phyloP scores from a whole-genome alignment of 1,284 basidiomycete genomes.

The Rugiboletus extremiorientalis region DNA sequence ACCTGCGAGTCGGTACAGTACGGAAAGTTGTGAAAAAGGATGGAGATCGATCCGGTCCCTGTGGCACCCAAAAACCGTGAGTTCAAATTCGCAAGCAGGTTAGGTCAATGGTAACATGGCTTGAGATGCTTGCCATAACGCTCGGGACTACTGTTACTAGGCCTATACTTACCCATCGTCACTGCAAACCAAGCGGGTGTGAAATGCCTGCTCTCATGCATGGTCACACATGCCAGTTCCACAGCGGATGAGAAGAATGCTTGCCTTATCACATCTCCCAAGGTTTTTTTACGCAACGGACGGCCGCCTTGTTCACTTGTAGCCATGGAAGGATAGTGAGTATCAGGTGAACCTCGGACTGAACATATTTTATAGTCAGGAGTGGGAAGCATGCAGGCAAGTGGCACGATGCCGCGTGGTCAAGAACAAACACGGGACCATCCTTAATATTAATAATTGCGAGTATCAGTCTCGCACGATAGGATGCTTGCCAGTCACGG shows the following conservation, averaged over 20 bases:
- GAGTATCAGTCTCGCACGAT: not conserved
- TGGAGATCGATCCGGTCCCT: conserved; percentile 59
- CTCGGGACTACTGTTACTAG: not conserved
- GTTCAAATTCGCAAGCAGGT: not conserved
- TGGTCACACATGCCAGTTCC: not conserved
- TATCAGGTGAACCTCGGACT: not conserved
- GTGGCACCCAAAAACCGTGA: not conserved
- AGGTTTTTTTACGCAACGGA: conserved; percentile 13
- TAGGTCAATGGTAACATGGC: not conserved
- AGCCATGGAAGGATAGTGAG: not conserved
- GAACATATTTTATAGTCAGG: not conserved
- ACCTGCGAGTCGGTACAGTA: conserved; percentile 43
- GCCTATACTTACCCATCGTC: conserved; percentile 47
- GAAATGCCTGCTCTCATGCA: conserved; percentile 34
- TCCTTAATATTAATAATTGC: too few species aligned
- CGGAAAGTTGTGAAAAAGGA: conserved; percentile 54
- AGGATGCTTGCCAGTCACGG: not conserved
- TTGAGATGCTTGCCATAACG: not conserved
- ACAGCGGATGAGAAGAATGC: not conserved
- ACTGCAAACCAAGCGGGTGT: conserved; percentile 53
- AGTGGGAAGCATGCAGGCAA: not conserved
- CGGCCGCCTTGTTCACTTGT: not conserved
- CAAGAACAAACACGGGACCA: too few species aligned
- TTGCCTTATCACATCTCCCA: conserved; percentile 23
- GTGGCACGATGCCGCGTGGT: not conserved